Conservation (phyloP, 75 land plant species). For the Picea glauca region DNA sequence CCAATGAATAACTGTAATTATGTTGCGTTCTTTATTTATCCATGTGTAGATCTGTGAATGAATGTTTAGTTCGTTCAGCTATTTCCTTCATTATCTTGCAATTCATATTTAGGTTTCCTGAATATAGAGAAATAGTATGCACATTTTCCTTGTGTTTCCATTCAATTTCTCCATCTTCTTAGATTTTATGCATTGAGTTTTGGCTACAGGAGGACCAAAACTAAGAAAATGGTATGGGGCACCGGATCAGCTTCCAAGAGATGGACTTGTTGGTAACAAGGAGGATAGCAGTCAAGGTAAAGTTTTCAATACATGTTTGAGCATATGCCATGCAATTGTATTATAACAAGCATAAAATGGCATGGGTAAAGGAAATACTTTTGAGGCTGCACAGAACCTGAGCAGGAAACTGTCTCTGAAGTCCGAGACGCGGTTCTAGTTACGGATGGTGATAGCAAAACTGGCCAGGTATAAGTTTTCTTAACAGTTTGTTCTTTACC, state of each 20-base stretch:
- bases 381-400: conserved; percentile 15
- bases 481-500: background rate
- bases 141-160: too few relatives aligned
- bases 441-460: conserved; percentile 94
- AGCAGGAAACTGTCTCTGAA: conserved; percentile 23
- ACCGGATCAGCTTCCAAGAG: conserved; percentile 37
- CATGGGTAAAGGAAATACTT: background rate
- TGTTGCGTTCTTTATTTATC: too few relatives aligned
- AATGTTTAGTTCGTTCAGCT: too few relatives aligned
- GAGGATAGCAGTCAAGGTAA: background rate
- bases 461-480: conserved; percentile 71
- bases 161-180: too few relatives aligned
- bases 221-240: conserved; percentile 99
- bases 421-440: conserved; percentile 85
- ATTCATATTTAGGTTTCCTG: too few relatives aligned
- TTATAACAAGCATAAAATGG: background rate
- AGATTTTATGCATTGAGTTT: background rate
- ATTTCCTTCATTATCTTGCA: too few relatives aligned
- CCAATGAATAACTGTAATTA: too few relatives aligned
- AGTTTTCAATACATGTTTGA: background rate
- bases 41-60: too few relatives aligned
- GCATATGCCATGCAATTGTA: background rate
- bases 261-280: background rate
- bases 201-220: conserved; percentile 86
- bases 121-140: too few relatives aligned